These are phyloP conservation scores for Epicoccum nigrum DNA, from an alignment of 2,329 filamentous ascomycete species.

Conservation along the genomic window DNA sequence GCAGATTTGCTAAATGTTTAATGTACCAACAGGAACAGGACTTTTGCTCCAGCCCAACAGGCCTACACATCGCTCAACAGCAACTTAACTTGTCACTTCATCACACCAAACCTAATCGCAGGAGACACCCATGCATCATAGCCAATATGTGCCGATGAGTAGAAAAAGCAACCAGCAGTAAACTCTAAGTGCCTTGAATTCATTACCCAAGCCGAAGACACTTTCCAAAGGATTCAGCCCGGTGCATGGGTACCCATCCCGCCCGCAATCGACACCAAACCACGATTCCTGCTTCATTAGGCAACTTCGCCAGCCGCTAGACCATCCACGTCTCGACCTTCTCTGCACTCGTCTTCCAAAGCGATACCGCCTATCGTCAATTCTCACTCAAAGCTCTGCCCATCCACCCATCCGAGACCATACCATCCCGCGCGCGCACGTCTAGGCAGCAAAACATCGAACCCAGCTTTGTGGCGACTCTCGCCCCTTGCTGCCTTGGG, in stretches of 20 bases:
- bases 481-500: constrained; percentile 11
- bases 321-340: constrained; percentile 9
- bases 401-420: background rate
- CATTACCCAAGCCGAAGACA: background rate
- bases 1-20: no score
- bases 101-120: no score
- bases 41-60: no score
- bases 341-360: background rate
- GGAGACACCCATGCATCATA: no score
- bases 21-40: no score
- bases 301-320: constrained; percentile 13
- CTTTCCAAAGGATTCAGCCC: constrained; percentile 5
- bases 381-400: background rate
- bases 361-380: background rate
- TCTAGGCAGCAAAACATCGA: constrained; percentile 6
- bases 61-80: no score
- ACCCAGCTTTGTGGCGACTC: background rate
- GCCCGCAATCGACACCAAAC: constrained; percentile 12
- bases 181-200: background rate
- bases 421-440: background rate
- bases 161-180: background rate
- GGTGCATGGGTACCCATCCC: constrained; percentile 18
- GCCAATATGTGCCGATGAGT: no score
- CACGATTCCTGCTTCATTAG: constrained; percentile 7
- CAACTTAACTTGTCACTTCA: no score